Base-by-base conservation (phyloP, 2,329 filamentous ascomycete genomes). In the Plectosphaerella plurivora region DNA sequence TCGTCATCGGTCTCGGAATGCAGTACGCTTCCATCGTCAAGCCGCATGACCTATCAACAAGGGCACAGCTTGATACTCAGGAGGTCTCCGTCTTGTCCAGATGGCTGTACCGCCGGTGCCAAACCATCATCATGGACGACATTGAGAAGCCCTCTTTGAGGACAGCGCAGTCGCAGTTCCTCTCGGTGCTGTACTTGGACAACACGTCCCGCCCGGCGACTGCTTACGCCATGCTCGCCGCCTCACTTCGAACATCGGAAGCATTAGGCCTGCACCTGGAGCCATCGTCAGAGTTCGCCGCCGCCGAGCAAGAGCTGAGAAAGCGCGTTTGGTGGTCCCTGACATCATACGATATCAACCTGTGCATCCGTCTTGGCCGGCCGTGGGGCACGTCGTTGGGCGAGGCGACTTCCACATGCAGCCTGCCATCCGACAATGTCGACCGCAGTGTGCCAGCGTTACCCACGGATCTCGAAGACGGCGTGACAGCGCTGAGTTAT, bases 311-410 rank as follows among this genome's bases (percentile, higher is more conserved):
- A 16, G 76, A 79, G 55, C 60, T 78, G 53, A 72, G 74, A 5
- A 76, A 72, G 56, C 67, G 77, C 1, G 54, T 82, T 12, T 83
- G 79, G 78, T 82, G 77, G 77, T 63, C 62, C 1, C 58, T 83
- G 1, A 81, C 73, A 58, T 63, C 67, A 1, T 60, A 79, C 15
- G 79, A 82, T 49, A 70, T 64, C 53, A 77, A 77, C 57, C 69
- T 63, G 3, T 68, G 67, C 53, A 71, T 74, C 64, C 75, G 77
- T 53, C 65, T 78, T 2, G 76, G 76, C 3, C 71, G 76, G 0
- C 75, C 75, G 1, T 71, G 71, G n/a, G 25, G 42, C 8, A 28
- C 48, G n/a, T 44, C n/a, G 28, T 41, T 50, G 9, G 42, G n/a
- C 25, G 18, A 25, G 14, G 15, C 24, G 33, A 36, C 8, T 18